Base-by-base conservation (phyloP, 345 rosid genomes). In the Syzygium oleosum region DNA sequence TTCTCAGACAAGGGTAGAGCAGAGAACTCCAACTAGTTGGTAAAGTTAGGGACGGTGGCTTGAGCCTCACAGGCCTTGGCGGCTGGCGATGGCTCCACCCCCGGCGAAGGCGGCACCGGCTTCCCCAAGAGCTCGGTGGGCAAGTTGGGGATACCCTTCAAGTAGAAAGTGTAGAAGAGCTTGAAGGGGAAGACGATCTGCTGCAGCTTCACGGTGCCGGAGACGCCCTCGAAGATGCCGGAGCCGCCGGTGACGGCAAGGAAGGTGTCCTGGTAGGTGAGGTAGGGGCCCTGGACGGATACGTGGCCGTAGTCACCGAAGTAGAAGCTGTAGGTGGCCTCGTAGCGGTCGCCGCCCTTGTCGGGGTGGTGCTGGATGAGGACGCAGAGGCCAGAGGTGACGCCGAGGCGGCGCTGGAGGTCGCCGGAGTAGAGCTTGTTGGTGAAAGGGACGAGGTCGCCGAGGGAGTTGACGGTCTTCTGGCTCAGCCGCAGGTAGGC, bases 381-480 rank as follows among this genome's bases (percentile, higher is more conserved):
- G n/a, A 93, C 55, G 87, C 94, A 92, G 63, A 92, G 16, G 16
- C 95, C 95, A 16, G 94, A 91, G 10, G 93, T 94, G 87, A 94
- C 90, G 85, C 95, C 94, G 23, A 94, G 54, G 52, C 95, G 87
- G 87, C 91, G 91, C 38, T 90, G 86, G 29, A 93, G 89, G 90
- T 94, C 96, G 29, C 95, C 95, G 9, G 90, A 86, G 88, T 93
- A 94, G 10, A 94, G 88, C 90, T 92, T 94, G 93, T 93, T 93
- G 83, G 91, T 90, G 90, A 93, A 92, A 38, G 94, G 93, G 22
- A 93, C 91, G 17, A 94, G 92, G 84, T 94, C 96, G 3, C 94
- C 96, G 0, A 94, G 91, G 12, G 93, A 80, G 63, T 90, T 90
- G 5, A 84, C 89, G 9, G 91, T 41, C 52, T 92, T 94, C 85